These are phyloP conservation scores for Teunomyces kruisii DNA, from an alignment of 805 yeast species.

Conservation along the genomic window DNA sequence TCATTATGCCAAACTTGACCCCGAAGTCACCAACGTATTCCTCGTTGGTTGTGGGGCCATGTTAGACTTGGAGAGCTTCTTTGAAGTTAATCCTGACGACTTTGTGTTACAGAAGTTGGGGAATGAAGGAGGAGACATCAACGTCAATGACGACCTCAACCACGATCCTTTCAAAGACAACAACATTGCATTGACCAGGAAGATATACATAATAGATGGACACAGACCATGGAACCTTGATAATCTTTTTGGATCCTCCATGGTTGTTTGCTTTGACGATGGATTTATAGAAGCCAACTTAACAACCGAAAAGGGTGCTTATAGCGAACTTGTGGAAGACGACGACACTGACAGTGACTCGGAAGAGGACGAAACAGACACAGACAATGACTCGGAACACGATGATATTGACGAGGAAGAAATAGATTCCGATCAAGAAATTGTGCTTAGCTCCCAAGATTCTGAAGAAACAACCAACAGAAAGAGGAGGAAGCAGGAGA, in stretches of 20 bases:
- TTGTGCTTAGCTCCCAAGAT: constrained; percentile 21
- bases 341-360: constrained; percentile 35
- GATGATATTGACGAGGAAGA: constrained; percentile 31
- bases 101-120: constrained; percentile 30
- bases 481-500: constrained; percentile 32
- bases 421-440: constrained; percentile 18
- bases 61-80: constrained; percentile 76
- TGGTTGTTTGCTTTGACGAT: constrained; percentile 83
- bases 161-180: constrained; percentile 13
- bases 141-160: constrained; percentile 21
- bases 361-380: constrained; percentile 36
- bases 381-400: constrained; percentile 26
- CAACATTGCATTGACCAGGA: constrained; percentile 41
- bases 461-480: constrained; percentile 23
- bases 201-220: constrained; percentile 82
- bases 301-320: constrained; percentile 59
- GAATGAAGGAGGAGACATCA: constrained; percentile 19
- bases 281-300: constrained; percentile 68
- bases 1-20: constrained; percentile 66
- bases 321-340: constrained; percentile 46
- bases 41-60: constrained; percentile 92
- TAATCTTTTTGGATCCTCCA: constrained; percentile 80
- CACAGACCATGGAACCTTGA: constrained; percentile 97
- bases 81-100: constrained; percentile 60
- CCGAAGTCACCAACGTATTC: constrained; percentile 71